Evolutionary conservation across 371 early-diverging fungal species (phyloP).

Genomic region (Thermomucor indicae-seudaticae): DNA sequence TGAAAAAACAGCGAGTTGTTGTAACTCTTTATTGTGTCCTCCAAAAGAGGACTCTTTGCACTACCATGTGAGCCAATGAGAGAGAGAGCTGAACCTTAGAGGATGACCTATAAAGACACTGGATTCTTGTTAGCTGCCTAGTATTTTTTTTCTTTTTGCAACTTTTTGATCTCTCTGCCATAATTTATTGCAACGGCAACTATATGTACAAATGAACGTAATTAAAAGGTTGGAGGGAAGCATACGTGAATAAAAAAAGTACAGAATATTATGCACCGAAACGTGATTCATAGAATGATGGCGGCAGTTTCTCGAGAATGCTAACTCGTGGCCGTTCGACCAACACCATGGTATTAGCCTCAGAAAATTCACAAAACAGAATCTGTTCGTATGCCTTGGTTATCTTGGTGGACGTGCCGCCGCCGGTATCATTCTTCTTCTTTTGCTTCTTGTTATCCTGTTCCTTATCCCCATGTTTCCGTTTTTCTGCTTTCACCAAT

Average conservation of each 20-base stretch:
- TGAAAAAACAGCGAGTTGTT: too few species aligned
- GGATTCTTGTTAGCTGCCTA: too few species aligned
- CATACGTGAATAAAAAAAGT: neutral
- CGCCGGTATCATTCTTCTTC: slow-evolving; percentile 32
- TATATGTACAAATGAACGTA: too few species aligned
- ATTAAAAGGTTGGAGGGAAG: too few species aligned
- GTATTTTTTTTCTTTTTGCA: too few species aligned
- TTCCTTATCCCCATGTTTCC: slow-evolving; percentile 25
- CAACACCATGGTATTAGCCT: slow-evolving; percentile 68
- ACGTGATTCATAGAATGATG: slow-evolving; percentile 79
- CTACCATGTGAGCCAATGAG: too few species aligned
- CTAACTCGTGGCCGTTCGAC: slow-evolving; percentile 83
- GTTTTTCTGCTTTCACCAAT: slow-evolving; percentile 28
- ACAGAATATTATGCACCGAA: slow-evolving; percentile 58
- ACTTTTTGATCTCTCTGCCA: too few species aligned
- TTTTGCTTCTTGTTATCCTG: slow-evolving; percentile 24
- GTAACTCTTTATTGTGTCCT: too few species aligned
- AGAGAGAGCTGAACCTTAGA: too few species aligned
- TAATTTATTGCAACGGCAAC: too few species aligned
- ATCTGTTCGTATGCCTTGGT: slow-evolving; percentile 77
- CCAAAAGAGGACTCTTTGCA: too few species aligned
- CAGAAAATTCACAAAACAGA: slow-evolving; percentile 71
- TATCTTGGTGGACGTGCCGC: slow-evolving; percentile 49
- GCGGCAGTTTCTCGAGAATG: slow-evolving; percentile 74
- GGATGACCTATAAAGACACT: too few species aligned